phyloP scores from a whole-genome alignment of 2,329 filamentous ascomycete species.

The Xylaria sp. region DNA sequence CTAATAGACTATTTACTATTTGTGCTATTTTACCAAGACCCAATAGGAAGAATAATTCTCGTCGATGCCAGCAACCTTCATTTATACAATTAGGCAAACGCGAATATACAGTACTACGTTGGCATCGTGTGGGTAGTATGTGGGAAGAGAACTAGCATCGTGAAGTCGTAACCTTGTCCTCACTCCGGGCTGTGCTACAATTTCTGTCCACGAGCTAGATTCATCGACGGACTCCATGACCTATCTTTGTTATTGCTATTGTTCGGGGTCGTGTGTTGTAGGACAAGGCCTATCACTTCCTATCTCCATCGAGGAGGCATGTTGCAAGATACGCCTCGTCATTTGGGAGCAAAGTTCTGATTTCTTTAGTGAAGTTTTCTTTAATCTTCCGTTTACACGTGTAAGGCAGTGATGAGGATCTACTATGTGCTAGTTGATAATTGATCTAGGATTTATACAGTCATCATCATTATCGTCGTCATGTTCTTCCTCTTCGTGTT shows the following conservation, averaged over 20 bases:
- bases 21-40: background rate
- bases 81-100: slow-evolving; percentile 1
- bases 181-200: background rate
- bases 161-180: background rate
- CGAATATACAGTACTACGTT: background rate
- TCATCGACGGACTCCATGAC: background rate
- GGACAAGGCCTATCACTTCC: slow-evolving; percentile 39
- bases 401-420: slow-evolving; percentile 38
- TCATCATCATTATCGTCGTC: slow-evolving; percentile 16
- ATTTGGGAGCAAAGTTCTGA: slow-evolving; percentile 9
- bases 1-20: background rate
- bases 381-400: slow-evolving; percentile 14
- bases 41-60: background rate
- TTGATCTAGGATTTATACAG: slow-evolving; percentile 14
- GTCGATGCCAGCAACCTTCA: background rate
- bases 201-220: background rate
- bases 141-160: slow-evolving; percentile 7
- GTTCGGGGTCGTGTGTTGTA: slow-evolving; percentile 23
- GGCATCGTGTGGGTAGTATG: slow-evolving; percentile 6
- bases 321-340: slow-evolving; percentile 47
- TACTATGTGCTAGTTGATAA: slow-evolving; percentile 30
- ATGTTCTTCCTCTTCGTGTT: slow-evolving; percentile 19
- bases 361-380: background rate
- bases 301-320: slow-evolving; percentile 34
- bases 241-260: slow-evolving; percentile 8